Evolutionary conservation across 495 filamentous ascomycete species (phyloP).

Genomic region (Physcia stellaris): DNA sequence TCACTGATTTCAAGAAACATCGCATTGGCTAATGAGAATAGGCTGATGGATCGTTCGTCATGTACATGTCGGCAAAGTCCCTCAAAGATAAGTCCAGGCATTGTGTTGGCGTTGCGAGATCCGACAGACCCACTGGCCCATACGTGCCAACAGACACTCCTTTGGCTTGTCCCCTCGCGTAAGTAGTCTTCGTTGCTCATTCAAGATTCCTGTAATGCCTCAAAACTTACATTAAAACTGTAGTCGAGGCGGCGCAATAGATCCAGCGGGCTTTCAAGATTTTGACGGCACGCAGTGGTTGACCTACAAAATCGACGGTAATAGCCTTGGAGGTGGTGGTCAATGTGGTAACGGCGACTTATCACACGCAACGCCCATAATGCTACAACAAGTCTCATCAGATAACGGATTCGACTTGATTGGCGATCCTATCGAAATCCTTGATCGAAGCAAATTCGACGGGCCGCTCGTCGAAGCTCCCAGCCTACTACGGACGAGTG

Average conservation of each 20-base stretch:
- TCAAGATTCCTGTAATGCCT: not conserved
- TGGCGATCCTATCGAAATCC: slow-evolving; percentile 36
- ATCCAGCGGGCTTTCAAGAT: slow-evolving; percentile 23
- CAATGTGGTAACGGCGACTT: slow-evolving; percentile 39
- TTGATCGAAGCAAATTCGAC: slow-evolving; percentile 40
- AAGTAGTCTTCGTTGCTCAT: not conserved
- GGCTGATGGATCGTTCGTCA: slow-evolving; percentile 24
- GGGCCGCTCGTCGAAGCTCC: slow-evolving; percentile 53
- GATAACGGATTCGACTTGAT: slow-evolving; percentile 36
- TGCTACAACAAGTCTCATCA: slow-evolving; percentile 39
- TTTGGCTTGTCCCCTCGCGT: slow-evolving; percentile 21
- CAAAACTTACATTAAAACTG: not conserved
- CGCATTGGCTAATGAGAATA: slow-evolving; percentile 9
- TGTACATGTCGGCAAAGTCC: slow-evolving; percentile 27
- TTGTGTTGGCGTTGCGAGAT: slow-evolving; percentile 31
- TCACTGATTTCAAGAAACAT: not conserved
- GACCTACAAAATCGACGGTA: slow-evolving; percentile 45
- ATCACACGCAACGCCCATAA: slow-evolving; percentile 41
- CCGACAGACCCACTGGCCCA: slow-evolving; percentile 22
- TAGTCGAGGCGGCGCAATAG: slow-evolving; percentile 25
- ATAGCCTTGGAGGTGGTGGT: slow-evolving; percentile 41
- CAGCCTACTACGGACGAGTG: slow-evolving; percentile 28
- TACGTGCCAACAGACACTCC: slow-evolving; percentile 20
- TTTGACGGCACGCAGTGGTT: slow-evolving; percentile 23
- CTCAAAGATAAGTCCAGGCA: slow-evolving; percentile 20